Conservation (phyloP, 228 moss, liverwort and hornwort species). For the Sphagnum magellanicum region DNA sequence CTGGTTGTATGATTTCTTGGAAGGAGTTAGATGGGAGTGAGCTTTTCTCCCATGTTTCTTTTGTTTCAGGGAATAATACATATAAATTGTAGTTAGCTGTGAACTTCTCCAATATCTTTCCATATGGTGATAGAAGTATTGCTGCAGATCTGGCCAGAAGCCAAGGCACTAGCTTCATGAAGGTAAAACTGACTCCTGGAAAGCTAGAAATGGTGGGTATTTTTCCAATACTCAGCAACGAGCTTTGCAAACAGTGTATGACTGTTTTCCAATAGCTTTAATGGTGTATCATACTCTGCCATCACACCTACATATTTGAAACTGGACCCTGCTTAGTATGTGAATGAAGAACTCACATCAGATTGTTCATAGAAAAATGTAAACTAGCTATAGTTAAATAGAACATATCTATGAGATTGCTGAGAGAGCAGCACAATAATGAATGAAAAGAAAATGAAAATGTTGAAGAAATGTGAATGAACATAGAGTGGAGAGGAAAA, state of each 20-base stretch:
- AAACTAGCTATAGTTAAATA: neutral
- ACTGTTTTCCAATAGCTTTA: constrained; percentile 32
- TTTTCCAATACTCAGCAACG: constrained; percentile 49
- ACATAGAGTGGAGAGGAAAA: neutral
- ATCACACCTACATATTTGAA: constrained; percentile 24
- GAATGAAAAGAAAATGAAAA: neutral
- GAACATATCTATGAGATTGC: too few relatives aligned
- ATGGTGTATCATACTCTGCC: constrained; percentile 37
- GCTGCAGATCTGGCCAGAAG: too few relatives aligned
- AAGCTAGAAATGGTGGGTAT: constrained; percentile 7
- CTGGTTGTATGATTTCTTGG: too few relatives aligned
- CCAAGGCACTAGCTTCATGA: too few relatives aligned
- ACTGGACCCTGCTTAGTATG: neutral
- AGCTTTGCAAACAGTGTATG: constrained; percentile 43
- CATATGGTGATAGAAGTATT: too few relatives aligned
- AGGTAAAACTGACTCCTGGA: too few relatives aligned
- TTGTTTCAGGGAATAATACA: too few relatives aligned
- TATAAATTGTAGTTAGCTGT: too few relatives aligned
- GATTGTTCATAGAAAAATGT: neutral
- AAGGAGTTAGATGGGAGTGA: too few relatives aligned
- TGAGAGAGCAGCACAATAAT: too few relatives aligned
- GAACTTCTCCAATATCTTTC: too few relatives aligned
- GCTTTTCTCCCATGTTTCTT: too few relatives aligned
- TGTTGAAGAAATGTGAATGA: neutral
- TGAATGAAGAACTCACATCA: neutral